Evolutionary conservation across 768 basidiomycete species (phyloP), one percentile per base, ranked within the genome.

Genomic region (Rhodosporidiobolus odoratus): DNA sequence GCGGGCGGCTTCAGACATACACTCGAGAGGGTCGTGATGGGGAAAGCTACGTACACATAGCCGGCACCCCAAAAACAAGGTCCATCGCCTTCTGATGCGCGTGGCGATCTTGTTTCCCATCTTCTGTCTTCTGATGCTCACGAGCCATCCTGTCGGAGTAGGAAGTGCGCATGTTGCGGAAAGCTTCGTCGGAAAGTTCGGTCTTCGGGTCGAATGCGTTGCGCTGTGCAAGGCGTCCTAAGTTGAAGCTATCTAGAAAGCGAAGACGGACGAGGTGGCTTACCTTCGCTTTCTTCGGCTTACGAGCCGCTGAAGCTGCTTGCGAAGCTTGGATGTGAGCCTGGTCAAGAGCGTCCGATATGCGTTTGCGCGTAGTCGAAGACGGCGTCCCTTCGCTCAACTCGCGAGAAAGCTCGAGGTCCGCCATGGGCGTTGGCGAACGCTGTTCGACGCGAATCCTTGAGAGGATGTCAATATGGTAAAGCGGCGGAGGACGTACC

Each of bases 331-430:
- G 13, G 16, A 35, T 4, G 17, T 62, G 37, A 5, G 32, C 65
- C 23, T 58, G 45, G 17, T 62, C 43, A 38, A 71, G 56, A 19
- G 57, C 69, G 38, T 71, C 60, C 23, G 69, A 71, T n/a, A 71
- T 56, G 8, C 69, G 64, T 43, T 58, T 66, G 21, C 56, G 59
- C 1, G 58, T 65, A 9, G 52, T 34, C 5, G 71, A 48, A 6
- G 66, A 68, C 15, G 71, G 62, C 2, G 71, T 61, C 30, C 43
- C 43, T 30, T 62, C 40, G 27, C 27, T 48, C 27, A 56, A 8
- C 3, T 37, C 34, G 43, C 60, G 43, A 54, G 45, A 13, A 32
- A 59, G 6, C 21, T 53, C 47, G 7, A 32, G 25, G 4, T 60
- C 45, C 16, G 17, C 56, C 8, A 59, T 32, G 1, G 56, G 65